Base-by-base conservation (phyloP, 2,329 filamentous ascomycete species). In the Calonectria leucothoes region DNA sequence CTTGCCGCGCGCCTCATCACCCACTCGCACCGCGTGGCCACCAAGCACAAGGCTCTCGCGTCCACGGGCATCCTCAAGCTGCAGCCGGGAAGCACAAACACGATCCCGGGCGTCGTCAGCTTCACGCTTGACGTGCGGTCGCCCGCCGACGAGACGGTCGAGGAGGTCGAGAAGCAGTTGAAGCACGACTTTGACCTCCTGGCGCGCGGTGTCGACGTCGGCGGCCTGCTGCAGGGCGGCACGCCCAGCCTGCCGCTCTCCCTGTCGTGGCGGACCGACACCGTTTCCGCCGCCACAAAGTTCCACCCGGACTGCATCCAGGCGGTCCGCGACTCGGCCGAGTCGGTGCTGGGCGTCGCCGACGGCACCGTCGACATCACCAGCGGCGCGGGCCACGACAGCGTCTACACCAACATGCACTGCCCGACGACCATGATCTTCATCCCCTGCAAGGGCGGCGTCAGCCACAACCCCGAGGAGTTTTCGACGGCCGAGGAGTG, bases 261-360 rank as follows among this genome's bases (percentile, higher is more conserved):
- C 1, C 20, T 74, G 8, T 23, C 91, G 17, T 93, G 92, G 87
- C 86, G 84, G 3, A 85, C 91, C 4, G 92, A 94, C 77, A 91
- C 91, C 55, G 86, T 91, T 66, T 90, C 86, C 2, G 87, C 89
- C 0, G 91, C 91, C 0, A 89, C 91, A 0, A 88, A 88, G 29
- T 95, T 95, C 81, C 88, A 94, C 74, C 83, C 88, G 0, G 90
- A 92, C 75, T 94, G 93, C 77, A 92, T 95, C 66, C 82, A 86
- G 6, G 93, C 91, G 27, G 92, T 94, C 2, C 86, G 89, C 71
- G 84, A 89, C 59, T 90, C 92, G 39, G 91, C 92, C 0, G 82
- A 83, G 48, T 87, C 87, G 3, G 84, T 91, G 10, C 89, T 91
- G 1, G 88, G 89, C 6, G 48, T 51, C 52, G 80, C 86, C 25